These are phyloP conservation scores for Chalciporus piperatus DNA, from an alignment of 768 basidiomycete species.

Conservation along the genomic window DNA sequence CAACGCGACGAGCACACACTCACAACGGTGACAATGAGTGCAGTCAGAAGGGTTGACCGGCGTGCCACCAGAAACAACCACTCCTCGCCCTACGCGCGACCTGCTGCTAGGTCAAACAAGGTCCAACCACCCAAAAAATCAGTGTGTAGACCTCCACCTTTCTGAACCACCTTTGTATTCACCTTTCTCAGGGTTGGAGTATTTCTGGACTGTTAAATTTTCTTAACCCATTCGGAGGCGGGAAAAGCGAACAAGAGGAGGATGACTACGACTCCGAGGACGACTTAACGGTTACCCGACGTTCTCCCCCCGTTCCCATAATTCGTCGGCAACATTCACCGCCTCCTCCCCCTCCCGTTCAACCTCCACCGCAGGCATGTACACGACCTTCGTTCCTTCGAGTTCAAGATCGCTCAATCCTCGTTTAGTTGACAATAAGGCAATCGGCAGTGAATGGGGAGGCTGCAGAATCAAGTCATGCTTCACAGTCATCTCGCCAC, in stretches of 20 bases:
- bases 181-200: constrained; percentile 44
- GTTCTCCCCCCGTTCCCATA: constrained; percentile 23
- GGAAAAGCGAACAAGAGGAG: constrained; percentile 19
- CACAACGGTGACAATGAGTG: constrained; percentile 64
- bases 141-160: constrained; percentile 29
- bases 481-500: constrained; percentile 11
- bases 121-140: constrained; percentile 43
- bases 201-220: constrained; percentile 48
- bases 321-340: constrained; percentile 24
- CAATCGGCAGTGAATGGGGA: constrained; percentile 15
- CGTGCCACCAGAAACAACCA: constrained; percentile 35
- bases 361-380: constrained; percentile 29
- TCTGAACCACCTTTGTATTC: constrained; percentile 3
- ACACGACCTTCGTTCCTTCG: constrained; percentile 14
- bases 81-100: constrained; percentile 59
- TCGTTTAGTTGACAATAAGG: constrained; percentile 23
- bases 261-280: constrained; percentile 12
- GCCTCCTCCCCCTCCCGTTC: constrained; percentile 20
- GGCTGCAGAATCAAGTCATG: constrained; percentile 9
- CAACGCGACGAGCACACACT: constrained; percentile 4
- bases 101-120: constrained; percentile 17
- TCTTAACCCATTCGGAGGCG: constrained; percentile 46
- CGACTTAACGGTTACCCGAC: constrained; percentile 26
- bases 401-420: constrained; percentile 21
- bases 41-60: constrained; percentile 46